These are phyloP conservation scores for Melanomma pulvis-pyrius DNA, from an alignment of 495 filamentous ascomycete species.

Conservation along the genomic window DNA sequence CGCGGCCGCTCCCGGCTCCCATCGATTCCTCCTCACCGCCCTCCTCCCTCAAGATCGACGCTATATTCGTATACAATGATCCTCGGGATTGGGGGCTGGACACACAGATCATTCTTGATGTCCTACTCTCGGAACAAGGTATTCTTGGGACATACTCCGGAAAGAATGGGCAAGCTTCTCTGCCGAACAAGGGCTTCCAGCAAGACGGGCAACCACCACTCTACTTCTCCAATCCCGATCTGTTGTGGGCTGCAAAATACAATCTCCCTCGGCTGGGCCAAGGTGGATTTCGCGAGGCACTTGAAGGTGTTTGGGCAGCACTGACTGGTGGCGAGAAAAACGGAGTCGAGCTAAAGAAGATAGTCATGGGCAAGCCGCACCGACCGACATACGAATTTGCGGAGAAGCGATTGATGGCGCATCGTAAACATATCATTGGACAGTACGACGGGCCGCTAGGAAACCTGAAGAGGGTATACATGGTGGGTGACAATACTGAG, in stretches of 20 bases:
- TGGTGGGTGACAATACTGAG: constrained; percentile 97
- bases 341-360: constrained; percentile 63
- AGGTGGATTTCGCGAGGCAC: constrained; percentile 81
- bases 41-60: constrained; percentile 70
- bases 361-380: constrained; percentile 82
- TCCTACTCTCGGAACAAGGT: constrained; percentile 74
- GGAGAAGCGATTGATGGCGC: constrained; percentile 66
- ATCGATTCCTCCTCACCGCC: constrained; percentile 45
- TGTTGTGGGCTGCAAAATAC: constrained; percentile 82
- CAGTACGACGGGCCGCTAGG: constrained; percentile 41
- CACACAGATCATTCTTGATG: constrained; percentile 75
- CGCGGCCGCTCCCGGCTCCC: constrained; percentile 63
- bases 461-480: constrained; percentile 73
- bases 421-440: constrained; percentile 55
- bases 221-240: constrained; percentile 88
- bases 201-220: constrained; percentile 76
- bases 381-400: constrained; percentile 79
- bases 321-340: constrained; percentile 63
- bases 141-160: constrained; percentile 75
- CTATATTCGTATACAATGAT: constrained; percentile 88
- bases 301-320: constrained; percentile 76
- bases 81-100: constrained; percentile 94
- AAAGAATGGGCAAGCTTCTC: constrained; percentile 54
- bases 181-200: constrained; percentile 75
- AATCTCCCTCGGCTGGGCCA: constrained; percentile 89